These are phyloP conservation scores for Echium plantagineum DNA, from an alignment of 257 asterid genomes.

Conservation along the genomic window DNA sequence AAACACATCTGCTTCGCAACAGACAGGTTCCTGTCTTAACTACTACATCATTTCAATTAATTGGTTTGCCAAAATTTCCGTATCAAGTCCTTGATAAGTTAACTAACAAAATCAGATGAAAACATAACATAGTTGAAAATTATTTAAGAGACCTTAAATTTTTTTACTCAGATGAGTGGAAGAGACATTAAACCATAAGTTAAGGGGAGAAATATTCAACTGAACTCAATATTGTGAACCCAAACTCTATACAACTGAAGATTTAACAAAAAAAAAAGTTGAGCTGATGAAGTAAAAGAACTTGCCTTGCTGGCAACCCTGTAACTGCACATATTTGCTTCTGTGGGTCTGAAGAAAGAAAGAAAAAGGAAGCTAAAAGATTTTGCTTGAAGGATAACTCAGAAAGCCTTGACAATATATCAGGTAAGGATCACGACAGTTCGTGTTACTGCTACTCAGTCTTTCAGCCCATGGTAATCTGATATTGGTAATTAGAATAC, in stretches of 20 bases:
- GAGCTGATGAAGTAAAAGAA: conserved; percentile 5
- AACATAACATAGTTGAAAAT: neutral
- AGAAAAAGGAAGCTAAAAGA: conserved; percentile 8
- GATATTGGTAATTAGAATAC: no score
- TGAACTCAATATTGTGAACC: neutral
- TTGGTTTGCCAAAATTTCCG: no score
- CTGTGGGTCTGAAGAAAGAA: conserved; percentile 56
- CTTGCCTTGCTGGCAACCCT: conserved; percentile 77
- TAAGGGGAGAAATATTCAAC: neutral
- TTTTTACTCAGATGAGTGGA: neutral
- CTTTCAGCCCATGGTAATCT: no score
- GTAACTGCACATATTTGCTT: conserved; percentile 75
- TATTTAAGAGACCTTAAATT: neutral
- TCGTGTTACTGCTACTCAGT: neutral
- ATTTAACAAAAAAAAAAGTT: neutral
- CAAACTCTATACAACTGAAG: neutral
- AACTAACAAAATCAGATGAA: neutral
- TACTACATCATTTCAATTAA: no score
- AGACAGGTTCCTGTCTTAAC: neutral
- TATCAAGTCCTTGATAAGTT: neutral
- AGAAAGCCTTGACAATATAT: neutral
- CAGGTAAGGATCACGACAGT: neutral
- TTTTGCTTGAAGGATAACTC: neutral
- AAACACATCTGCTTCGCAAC: conserved; percentile 3
- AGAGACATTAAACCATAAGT: neutral